Conservation (phyloP, 257 asterid species). For the Linaria vulgaris region DNA sequence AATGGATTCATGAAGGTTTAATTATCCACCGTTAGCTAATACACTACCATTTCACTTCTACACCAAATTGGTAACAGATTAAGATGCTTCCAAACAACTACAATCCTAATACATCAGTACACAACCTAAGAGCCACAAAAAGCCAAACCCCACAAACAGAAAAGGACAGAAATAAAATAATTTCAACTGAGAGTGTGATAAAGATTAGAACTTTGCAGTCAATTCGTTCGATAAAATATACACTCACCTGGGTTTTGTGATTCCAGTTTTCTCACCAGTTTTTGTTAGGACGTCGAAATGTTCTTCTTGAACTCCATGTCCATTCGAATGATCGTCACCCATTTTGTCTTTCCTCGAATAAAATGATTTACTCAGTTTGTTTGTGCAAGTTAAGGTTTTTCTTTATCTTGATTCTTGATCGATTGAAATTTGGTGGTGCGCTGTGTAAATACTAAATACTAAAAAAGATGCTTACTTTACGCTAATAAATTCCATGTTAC, state of each 20-base stretch:
- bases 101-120: neutral
- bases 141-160: neutral
- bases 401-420: too few relatives aligned
- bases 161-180: too few relatives aligned
- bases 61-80: neutral
- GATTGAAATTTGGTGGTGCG: too few relatives aligned
- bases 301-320: slow-evolving; percentile 48
- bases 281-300: slow-evolving; percentile 70
- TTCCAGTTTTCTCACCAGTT: slow-evolving; percentile 76
- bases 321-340: slow-evolving; percentile 22
- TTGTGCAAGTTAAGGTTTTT: too few relatives aligned
- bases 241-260: slow-evolving; percentile 85
- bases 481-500: too few relatives aligned
- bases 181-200: neutral
- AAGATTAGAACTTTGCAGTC: neutral
- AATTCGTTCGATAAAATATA: neutral
- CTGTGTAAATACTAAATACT: too few relatives aligned
- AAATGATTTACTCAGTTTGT: too few relatives aligned
- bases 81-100: neutral
- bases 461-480: too few relatives aligned
- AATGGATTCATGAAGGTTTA: too few relatives aligned
- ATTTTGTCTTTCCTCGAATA: neutral
- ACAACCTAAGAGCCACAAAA: neutral
- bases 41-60: neutral
- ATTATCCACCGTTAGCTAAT: too few relatives aligned